Evolutionary conservation across 2,329 filamentous ascomycete species (phyloP).

Genomic region (Epichloe elymi): DNA sequence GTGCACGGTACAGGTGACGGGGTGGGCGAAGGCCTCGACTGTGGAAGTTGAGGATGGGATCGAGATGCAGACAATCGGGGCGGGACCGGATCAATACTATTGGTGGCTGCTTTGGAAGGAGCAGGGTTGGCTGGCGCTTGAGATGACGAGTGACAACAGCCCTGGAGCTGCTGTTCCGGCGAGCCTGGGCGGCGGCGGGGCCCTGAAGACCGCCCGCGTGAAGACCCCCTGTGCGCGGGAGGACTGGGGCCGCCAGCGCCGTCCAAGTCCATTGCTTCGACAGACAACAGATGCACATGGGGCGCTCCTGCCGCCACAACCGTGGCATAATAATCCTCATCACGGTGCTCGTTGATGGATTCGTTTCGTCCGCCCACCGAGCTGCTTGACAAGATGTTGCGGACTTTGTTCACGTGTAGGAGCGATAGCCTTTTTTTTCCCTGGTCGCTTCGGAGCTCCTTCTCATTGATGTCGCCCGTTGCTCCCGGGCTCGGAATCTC

Average conservation of each 20-base stretch:
- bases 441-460: not conserved
- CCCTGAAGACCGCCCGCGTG: not conserved
- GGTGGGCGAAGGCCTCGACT: not conserved
- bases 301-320: not conserved
- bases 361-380: not conserved
- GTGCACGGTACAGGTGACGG: not conserved
- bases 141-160: not conserved
- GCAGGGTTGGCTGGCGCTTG: not conserved
- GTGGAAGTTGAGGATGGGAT: conserved; percentile 7
- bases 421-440: not conserved
- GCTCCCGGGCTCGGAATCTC: not conserved
- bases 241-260: no score
- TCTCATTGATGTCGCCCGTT: not conserved
- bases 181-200: not conserved
- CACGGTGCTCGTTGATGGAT: not conserved
- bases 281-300: no score
- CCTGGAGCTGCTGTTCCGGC: not conserved
- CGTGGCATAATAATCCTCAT: not conserved
- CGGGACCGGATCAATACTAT: not conserved
- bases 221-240: no score
- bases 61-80: conserved; percentile 3
- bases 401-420: not conserved
- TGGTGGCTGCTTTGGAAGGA: not conserved
- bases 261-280: no score
- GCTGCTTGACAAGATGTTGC: not conserved